Percentiles rank a stretch among this genome's conserved stretches.
Evolutionary conservation across 768 basidiomycete genomes (phyloP).

Genomic region (Lactarius indigo): DNA sequence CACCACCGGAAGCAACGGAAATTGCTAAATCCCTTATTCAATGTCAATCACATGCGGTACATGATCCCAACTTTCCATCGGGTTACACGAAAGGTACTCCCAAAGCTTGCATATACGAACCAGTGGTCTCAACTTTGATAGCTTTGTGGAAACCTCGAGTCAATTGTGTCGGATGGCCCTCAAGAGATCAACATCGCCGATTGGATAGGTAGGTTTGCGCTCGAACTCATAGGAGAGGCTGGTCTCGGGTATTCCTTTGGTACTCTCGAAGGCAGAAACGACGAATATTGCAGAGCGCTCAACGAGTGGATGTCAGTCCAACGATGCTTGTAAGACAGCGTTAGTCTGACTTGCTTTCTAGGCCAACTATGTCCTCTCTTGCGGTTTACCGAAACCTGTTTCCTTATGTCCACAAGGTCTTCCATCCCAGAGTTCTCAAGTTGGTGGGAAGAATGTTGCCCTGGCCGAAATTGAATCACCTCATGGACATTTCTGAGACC

Average conservation of each 20-base stretch:
- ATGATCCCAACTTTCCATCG: conserved; percentile 26
- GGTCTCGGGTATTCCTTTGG: not conserved
- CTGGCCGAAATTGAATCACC: conserved; percentile 30
- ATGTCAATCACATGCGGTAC: conserved; percentile 22
- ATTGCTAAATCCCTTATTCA: not conserved
- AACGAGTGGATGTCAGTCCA: conserved; percentile 25
- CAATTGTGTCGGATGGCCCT: conserved; percentile 35
- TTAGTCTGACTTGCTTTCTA: conserved; percentile 6
- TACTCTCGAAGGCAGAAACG: conserved; percentile 3
- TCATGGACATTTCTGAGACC: conserved; percentile 34
- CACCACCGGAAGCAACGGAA: conserved; percentile 24
- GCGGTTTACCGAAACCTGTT: conserved; percentile 17
- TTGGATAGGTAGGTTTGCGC: conserved; percentile 8
- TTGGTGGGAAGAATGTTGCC: conserved; percentile 36
- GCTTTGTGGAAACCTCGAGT: conserved; percentile 29
- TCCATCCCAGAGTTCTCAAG: conserved; percentile 33
- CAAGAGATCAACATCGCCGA: conserved; percentile 25
- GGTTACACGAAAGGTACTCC: conserved; percentile 18
- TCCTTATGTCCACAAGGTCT: conserved; percentile 6
- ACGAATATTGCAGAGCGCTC: conserved; percentile 28
- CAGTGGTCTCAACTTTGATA: conserved; percentile 38
- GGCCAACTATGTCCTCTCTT: conserved; percentile 8
- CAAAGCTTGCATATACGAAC: conserved; percentile 32
- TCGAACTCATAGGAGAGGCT: conserved; percentile 21
- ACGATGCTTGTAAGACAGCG: not conserved